A percentile compares a stretch with the other conserved stretches of the same genome.
These are phyloP conservation scores for Zasmidium cellare DNA, from an alignment of 2,329 filamentous ascomycete species.

Conservation along the genomic window DNA sequence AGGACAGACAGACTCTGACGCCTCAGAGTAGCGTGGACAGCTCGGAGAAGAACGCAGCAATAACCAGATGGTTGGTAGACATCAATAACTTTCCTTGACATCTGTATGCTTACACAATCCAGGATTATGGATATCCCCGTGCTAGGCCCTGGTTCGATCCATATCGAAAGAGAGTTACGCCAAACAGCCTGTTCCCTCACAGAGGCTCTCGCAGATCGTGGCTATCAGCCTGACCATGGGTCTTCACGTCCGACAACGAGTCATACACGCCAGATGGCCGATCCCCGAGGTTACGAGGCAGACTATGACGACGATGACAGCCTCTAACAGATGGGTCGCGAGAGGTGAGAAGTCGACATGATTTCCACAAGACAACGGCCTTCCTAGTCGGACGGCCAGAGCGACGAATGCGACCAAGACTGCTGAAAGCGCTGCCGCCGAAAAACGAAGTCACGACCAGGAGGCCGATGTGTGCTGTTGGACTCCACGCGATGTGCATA, in stretches of 20 bases:
- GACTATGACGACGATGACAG: slow-evolving; percentile 9
- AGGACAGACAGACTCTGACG: slow-evolving; percentile 6
- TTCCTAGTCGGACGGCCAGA: too few species aligned
- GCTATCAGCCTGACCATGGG: not conserved
- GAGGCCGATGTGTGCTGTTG: too few species aligned
- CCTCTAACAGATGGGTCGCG: not conserved
- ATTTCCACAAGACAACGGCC: too few species aligned
- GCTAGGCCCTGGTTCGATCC: slow-evolving; percentile 4
- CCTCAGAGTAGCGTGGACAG: slow-evolving; percentile 16
- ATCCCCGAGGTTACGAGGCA: slow-evolving; percentile 8
- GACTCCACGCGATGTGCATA: too few species aligned
- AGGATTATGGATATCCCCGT: slow-evolving; percentile 8
- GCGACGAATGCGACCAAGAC: too few species aligned
- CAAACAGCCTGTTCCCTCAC: slow-evolving; percentile 2
- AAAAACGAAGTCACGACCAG: too few species aligned
- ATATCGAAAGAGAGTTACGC: slow-evolving; percentile 6
- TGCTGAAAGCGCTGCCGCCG: too few species aligned
- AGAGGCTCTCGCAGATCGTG: slow-evolving; percentile 1
- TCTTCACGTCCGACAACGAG: not conserved
- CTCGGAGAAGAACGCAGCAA: slow-evolving; percentile 13
- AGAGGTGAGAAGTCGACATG: too few species aligned
- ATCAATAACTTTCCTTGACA: not conserved
- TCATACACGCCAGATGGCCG: slow-evolving; percentile 3
- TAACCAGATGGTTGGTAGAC: slow-evolving; percentile 5
- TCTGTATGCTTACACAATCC: not conserved